These are phyloP conservation scores for Colletotrichum viniferum DNA, from an alignment of 2,329 filamentous ascomycete species.

Conservation along the genomic window DNA sequence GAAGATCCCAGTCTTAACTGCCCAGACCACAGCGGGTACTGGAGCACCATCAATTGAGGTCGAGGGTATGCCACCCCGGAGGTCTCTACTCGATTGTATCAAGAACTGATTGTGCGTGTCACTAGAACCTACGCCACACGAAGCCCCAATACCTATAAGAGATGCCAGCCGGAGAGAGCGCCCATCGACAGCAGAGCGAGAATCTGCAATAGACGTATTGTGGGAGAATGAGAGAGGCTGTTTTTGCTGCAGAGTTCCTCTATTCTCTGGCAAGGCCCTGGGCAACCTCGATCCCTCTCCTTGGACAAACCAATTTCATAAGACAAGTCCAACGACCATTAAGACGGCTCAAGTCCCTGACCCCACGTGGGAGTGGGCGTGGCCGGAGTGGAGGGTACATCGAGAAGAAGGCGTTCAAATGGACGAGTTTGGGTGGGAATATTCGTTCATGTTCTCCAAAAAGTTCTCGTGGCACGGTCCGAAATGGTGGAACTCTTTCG, in stretches of 20 bases:
- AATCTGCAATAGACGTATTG: slow-evolving; percentile 79
- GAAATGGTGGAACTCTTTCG: slow-evolving; percentile 93
- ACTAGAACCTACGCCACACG: slow-evolving; percentile 14
- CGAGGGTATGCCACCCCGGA: slow-evolving; percentile 1
- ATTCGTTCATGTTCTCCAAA: slow-evolving; percentile 84
- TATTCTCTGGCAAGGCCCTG: slow-evolving; percentile 88
- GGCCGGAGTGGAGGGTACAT: slow-evolving; percentile 68
- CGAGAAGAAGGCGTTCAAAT: slow-evolving; percentile 72
- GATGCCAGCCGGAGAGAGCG: not conserved
- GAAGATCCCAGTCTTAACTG: not conserved
- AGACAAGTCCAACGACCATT: slow-evolving; percentile 68
- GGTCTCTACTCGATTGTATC: too few species aligned
- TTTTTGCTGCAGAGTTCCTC: slow-evolving; percentile 85
- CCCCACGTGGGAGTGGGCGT: slow-evolving; percentile 91
- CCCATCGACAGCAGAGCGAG: slow-evolving; percentile 34
- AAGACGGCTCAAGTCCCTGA: slow-evolving; percentile 91
- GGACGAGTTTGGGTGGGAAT: slow-evolving; percentile 95
- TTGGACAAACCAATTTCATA: slow-evolving; percentile 78
- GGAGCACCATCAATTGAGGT: slow-evolving; percentile 21
- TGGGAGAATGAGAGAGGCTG: slow-evolving; percentile 95
- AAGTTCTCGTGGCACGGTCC: slow-evolving; percentile 86
- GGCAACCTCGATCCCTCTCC: slow-evolving; percentile 83
- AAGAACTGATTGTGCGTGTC: not conserved
- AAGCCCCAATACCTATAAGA: not conserved
- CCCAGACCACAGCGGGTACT: not conserved